These are phyloP conservation scores for Penicillium malachiteum DNA, from an alignment of 495 filamentous ascomycete species.

Conservation along the genomic window DNA sequence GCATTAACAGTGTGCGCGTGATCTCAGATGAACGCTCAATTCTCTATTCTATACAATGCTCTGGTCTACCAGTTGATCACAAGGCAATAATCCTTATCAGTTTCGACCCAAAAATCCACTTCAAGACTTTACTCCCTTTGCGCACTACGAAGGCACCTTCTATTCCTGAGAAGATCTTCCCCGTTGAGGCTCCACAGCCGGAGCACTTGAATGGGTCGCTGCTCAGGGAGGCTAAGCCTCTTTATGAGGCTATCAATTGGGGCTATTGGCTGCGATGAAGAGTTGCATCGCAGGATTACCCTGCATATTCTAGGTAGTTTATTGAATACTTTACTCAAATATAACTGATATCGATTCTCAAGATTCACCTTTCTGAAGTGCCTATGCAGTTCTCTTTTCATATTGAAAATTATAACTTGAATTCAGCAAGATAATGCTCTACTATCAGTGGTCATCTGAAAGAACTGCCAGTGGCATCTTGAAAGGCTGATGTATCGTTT, in stretches of 20 bases:
- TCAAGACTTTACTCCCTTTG: conserved; percentile 27
- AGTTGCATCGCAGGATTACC: too few species aligned
- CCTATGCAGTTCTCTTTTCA: too few species aligned
- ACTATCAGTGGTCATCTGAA: too few species aligned
- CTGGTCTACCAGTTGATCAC: conserved; percentile 37
- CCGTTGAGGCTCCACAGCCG: not conserved
- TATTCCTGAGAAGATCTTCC: conserved; percentile 6
- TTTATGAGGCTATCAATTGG: conserved; percentile 35
- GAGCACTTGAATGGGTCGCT: conserved; percentile 16
- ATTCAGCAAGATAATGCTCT: too few species aligned
- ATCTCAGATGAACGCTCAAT: conserved; percentile 61
- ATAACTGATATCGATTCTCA: too few species aligned
- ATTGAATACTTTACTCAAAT: too few species aligned
- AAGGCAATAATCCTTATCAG: conserved; percentile 59
- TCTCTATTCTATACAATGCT: conserved; percentile 54
- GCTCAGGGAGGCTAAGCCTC: conserved; percentile 31
- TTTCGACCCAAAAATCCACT: conserved; percentile 58
- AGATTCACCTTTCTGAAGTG: too few species aligned
- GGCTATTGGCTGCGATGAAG: conserved; percentile 41
- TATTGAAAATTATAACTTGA: too few species aligned
- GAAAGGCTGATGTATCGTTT: too few species aligned
- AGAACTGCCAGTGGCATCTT: too few species aligned
- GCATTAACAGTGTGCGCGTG: conserved; percentile 48
- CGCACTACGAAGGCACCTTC: conserved; percentile 6
- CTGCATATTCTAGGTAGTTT: too few species aligned